These are phyloP conservation scores for Eimeria acervulina DNA, from an alignment of 169 alveolate species.

Conservation along the genomic window DNA sequence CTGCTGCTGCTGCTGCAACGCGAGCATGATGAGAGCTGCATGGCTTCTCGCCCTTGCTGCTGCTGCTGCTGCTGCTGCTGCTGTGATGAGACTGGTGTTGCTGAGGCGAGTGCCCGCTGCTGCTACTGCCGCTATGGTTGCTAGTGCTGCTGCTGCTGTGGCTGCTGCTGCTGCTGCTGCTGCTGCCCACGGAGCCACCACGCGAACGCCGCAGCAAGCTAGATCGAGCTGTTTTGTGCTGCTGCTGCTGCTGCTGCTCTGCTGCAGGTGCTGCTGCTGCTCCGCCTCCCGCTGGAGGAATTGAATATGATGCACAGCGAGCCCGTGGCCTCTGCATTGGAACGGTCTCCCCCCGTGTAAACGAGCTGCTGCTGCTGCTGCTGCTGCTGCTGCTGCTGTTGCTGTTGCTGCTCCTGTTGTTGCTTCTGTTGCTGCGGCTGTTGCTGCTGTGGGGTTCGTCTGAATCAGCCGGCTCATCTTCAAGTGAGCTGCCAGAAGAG, in stretches of 20 bases:
- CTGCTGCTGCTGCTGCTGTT: conserved; percentile 26
- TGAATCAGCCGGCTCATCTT: neutral
- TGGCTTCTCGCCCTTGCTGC: neutral
- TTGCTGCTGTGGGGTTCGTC: neutral
- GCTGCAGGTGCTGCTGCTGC: conserved; percentile 61
- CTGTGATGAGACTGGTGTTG: too few relatives aligned
- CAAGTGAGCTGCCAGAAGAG: conserved; percentile 12
- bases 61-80: conserved; percentile 38
- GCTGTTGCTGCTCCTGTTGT: conserved; percentile 5
- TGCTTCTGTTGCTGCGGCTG: conserved; percentile 23
- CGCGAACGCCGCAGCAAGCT: conserved; percentile 31
- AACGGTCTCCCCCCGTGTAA: neutral
- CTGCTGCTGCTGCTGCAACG: neutral
- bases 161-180: conserved; percentile 38
- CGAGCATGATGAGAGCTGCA: too few relatives aligned
- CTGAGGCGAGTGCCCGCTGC: neutral
- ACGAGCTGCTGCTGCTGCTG: conserved; percentile 43
- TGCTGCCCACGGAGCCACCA: conserved; percentile 8
- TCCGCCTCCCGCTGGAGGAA: neutral
- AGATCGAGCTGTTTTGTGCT: neutral
- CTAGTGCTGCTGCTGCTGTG: conserved; percentile 39
- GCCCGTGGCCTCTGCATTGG: conserved; percentile 39
- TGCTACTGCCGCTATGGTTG: conserved; percentile 15
- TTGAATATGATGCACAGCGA: conserved; percentile 17
- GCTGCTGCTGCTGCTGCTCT: conserved; percentile 44